Evolutionary conservation across 1,284 basidiomycete genomes (phyloP), one percentile per base, ranked within the genome.

Genomic region (Rhodotorula mucilaginosa): DNA sequence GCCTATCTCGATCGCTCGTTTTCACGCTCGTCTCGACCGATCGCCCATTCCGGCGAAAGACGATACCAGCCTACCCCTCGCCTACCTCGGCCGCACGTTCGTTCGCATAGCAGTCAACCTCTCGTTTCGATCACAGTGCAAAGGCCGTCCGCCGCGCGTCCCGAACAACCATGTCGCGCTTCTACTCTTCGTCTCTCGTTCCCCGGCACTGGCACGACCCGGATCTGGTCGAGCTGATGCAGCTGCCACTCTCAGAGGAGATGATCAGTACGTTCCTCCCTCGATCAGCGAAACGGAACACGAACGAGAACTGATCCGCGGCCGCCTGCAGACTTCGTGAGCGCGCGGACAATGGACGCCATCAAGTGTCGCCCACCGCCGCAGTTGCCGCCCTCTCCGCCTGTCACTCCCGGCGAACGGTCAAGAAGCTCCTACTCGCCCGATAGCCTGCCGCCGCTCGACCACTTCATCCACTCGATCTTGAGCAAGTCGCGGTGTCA

Each of bases 401-500:
- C 64, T 0, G 23, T 58, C 8, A 63, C 64, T 3, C 64, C 71
- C 26, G 44, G 65, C 31, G 21, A 72, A n/a, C 46, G 47, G 19
- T 47, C n/a, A 16, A 56, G 31, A 12, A 26, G 39, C 19, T n/a
- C 29, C 3, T 31, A 56, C 61, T 39, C 31, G 49, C 6, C 19
- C 31, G 65, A 61, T 12, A 83, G 76, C 73, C 83, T 92, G 19
- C 89, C 88, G 15, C 85, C 88, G 56, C 85, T 98, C 64, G 89
- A 93, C 78, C 86, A 89, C 68, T 98, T 97, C 82, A 93, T 98
- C 80, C 83, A 87, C 67, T 87, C 88, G 80, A 86, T 98, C 67
- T 89, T 94, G 77, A 84, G 88, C 77, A 86, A 87, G 58, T 68
- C 65, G 46, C 79, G 93, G 79, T 92, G 97, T 49, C 92, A 94